Evolutionary conservation across 305 asterid species (phyloP).

Genomic region (Caryopteris hybrid): DNA sequence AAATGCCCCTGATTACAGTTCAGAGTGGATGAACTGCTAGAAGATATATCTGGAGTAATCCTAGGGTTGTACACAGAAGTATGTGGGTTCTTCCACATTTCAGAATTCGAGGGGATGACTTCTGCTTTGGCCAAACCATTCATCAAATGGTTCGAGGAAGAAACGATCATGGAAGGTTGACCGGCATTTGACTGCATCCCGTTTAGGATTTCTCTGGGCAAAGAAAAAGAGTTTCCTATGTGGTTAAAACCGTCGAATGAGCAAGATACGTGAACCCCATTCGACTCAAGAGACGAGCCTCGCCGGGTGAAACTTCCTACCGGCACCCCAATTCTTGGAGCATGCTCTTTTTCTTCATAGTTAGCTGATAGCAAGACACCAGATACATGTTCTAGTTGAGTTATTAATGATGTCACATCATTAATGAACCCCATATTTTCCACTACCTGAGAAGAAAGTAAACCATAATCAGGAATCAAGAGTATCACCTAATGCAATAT

Average conservation of each 20-base stretch:
- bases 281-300: slow-evolving; percentile 30
- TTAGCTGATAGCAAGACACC: slow-evolving; percentile 52
- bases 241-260: slow-evolving; percentile 25
- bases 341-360: slow-evolving; percentile 37
- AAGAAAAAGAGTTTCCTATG: slow-evolving; percentile 23
- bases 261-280: slow-evolving; percentile 22
- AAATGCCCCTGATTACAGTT: slow-evolving; percentile 20
- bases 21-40: slow-evolving; percentile 24
- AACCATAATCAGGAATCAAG: neutral
- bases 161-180: slow-evolving; percentile 19
- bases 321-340: slow-evolving; percentile 39
- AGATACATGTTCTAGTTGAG: slow-evolving; percentile 63
- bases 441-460: slow-evolving; percentile 47
- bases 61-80: slow-evolving; percentile 20
- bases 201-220: slow-evolving; percentile 25
- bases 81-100: slow-evolving; percentile 45
- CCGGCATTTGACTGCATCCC: slow-evolving; percentile 23
- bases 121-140: slow-evolving; percentile 50
- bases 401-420: slow-evolving; percentile 54
- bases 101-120: slow-evolving; percentile 51
- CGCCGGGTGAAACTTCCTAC: slow-evolving; percentile 29
- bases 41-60: slow-evolving; percentile 22
- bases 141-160: slow-evolving; percentile 31
- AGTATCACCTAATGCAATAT: neutral
- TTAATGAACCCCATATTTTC: slow-evolving; percentile 65